Evolutionary conservation across 2,329 filamentous ascomycete genomes (phyloP).

Genomic region (Rhexocercosporidium sp.): DNA sequence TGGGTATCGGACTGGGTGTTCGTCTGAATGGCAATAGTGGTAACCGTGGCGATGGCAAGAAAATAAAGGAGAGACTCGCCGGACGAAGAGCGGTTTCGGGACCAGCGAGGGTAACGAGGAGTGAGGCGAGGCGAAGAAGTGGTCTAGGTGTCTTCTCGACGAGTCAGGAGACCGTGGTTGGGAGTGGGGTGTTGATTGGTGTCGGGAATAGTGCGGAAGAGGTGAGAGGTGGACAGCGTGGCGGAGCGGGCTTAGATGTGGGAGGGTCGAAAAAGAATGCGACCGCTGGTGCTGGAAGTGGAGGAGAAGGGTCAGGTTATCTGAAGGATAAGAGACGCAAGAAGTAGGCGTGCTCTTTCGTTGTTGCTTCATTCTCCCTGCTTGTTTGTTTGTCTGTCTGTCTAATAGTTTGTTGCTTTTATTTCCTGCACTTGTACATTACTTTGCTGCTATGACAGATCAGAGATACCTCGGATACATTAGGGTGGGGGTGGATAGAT

Average conservation of each 20-base stretch:
- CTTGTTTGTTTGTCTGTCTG: neutral
- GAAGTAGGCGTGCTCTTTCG: neutral
- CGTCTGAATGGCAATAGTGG: neutral
- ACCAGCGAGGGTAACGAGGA: neutral
- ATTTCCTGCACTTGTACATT: neutral
- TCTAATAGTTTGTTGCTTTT: neutral
- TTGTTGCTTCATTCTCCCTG: neutral
- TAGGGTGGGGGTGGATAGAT: no score
- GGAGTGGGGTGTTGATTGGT: neutral
- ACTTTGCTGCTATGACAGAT: no score
- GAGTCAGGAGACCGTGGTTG: neutral
- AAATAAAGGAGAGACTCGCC: constrained; percentile 1
- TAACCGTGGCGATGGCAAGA: neutral
- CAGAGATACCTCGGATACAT: no score
- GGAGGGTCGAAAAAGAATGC: neutral
- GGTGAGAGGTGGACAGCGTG: neutral
- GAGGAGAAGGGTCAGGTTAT: no score
- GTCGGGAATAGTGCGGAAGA: neutral
- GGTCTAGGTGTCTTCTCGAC: neutral
- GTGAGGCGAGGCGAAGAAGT: neutral
- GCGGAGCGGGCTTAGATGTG: no score
- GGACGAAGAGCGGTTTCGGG: neutral
- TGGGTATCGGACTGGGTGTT: neutral
- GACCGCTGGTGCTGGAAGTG: neutral
- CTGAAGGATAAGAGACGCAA: neutral